Evolutionary conservation across 768 basidiomycete species (phyloP).

Genomic region (Pleurotus giganteus): DNA sequence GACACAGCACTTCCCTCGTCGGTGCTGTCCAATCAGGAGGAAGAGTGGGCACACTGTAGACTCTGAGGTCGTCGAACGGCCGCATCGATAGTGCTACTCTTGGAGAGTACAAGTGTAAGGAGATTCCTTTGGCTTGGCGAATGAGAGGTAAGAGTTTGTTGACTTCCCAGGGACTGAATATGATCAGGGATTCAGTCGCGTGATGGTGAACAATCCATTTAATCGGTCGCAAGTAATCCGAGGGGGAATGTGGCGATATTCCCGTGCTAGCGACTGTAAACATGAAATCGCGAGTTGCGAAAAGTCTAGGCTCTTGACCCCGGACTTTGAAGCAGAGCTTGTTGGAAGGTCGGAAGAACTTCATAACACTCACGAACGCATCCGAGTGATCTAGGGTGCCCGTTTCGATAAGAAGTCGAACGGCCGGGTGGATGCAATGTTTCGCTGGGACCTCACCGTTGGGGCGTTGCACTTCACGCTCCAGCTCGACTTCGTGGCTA

Average conservation of each 20-base stretch:
- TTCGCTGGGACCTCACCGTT: conserved; percentile 22
- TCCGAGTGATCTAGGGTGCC: conserved; percentile 21
- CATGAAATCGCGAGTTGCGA: conserved; percentile 33
- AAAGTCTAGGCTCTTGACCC: conserved; percentile 13
- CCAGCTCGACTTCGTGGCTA: conserved; percentile 38
- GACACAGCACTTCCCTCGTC: conserved; percentile 20
- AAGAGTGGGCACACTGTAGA: conserved; percentile 26
- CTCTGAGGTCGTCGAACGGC: conserved; percentile 34
- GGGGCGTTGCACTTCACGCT: conserved; percentile 37
- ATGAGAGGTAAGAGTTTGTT: conserved; percentile 34
- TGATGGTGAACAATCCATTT: conserved; percentile 39
- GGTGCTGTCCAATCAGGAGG: conserved; percentile 16
- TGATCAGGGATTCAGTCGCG: conserved; percentile 16
- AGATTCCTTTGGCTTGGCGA: conserved; percentile 25
- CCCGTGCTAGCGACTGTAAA: conserved; percentile 22
- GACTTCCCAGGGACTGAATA: conserved; percentile 40
- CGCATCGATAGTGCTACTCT: conserved; percentile 29
- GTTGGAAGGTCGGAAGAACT: not conserved
- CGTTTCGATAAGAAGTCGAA: conserved; percentile 24
- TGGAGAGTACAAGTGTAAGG: conserved; percentile 43
- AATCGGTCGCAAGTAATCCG: conserved; percentile 34
- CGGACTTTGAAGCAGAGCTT: not conserved
- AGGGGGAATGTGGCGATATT: conserved; percentile 7
- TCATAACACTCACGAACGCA: not conserved
- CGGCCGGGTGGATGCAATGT: conserved; percentile 23